Conservation (phyloP, 352 stramenopile species). For the Phytophthora cactorum region DNA sequence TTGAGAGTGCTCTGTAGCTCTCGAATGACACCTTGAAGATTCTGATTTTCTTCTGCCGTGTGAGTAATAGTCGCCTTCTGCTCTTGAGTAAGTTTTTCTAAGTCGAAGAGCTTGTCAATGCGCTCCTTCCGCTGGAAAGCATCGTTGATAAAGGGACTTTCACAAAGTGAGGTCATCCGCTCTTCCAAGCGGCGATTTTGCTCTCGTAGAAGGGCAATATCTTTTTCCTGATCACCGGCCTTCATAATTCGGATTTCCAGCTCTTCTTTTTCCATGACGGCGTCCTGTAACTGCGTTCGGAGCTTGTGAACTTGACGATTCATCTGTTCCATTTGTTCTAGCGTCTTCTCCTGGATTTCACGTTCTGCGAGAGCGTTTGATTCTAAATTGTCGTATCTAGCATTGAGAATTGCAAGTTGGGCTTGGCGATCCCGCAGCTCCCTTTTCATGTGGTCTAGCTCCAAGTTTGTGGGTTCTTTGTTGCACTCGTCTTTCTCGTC, state of each 20-base stretch:
- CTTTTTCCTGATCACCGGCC: constrained; percentile 79
- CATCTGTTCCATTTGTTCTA: constrained; percentile 90
- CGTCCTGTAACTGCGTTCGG: constrained; percentile 81
- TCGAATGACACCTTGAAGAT: constrained; percentile 78
- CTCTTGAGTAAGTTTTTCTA: constrained; percentile 85
- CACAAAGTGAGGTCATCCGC: constrained; percentile 90
- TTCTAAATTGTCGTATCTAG: constrained; percentile 90
- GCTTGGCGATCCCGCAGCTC: constrained; percentile 85
- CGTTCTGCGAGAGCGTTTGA: constrained; percentile 78
- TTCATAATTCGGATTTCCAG: constrained; percentile 68
- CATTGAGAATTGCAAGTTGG: constrained; percentile 86
- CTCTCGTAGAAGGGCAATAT: constrained; percentile 72
- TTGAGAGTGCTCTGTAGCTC: constrained; percentile 88
- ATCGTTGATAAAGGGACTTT: constrained; percentile 94
- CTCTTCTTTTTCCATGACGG: constrained; percentile 80
- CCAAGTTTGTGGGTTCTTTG: constrained; percentile 26
- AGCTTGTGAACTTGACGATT: constrained; percentile 93
- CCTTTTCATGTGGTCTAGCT: constrained; percentile 67
- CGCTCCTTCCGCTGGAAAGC: constrained; percentile 88
- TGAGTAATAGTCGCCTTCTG: constrained; percentile 77
- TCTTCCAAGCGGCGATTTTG: constrained; percentile 91
- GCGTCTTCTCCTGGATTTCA: constrained; percentile 91
- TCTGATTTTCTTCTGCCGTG: constrained; percentile 81
- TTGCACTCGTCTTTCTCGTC: constrained; percentile 10
- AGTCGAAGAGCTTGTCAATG: constrained; percentile 84